phyloP scores from a whole-genome alignment of 768 basidiomycete species.

The Podaxis sp. region DNA sequence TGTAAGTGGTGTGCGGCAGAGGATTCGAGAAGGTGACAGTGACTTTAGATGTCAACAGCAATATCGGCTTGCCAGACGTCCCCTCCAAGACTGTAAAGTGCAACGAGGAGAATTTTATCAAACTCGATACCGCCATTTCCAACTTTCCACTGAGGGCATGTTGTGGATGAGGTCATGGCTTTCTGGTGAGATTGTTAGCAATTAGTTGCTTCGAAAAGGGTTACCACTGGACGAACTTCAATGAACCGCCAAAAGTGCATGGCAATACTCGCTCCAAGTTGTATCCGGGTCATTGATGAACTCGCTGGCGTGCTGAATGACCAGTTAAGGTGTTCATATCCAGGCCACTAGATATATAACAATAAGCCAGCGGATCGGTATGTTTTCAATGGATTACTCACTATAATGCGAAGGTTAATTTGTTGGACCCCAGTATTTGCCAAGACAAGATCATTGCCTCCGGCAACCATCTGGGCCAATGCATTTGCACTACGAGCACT shows the following conservation, averaged over 20 bases:
- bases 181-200: conserved; percentile 26
- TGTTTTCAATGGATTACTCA: not conserved
- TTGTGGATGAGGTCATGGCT: conserved; percentile 19
- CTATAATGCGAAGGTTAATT: conserved; percentile 16
- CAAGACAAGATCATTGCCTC: conserved; percentile 16
- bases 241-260: conserved; percentile 30
- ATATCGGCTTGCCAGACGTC: conserved; percentile 54
- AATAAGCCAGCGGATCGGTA: not conserved
- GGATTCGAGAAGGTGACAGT: not conserved
- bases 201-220: conserved; percentile 17
- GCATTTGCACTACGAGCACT: conserved; percentile 34
- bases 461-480: conserved; percentile 22
- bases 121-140: conserved; percentile 35
- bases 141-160: conserved; percentile 32
- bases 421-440: not conserved
- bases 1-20: not conserved
- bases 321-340: conserved; percentile 18
- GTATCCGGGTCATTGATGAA: conserved; percentile 11
- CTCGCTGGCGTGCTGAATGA: conserved; percentile 9
- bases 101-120: conserved; percentile 43
- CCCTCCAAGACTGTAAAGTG: conserved; percentile 41
- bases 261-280: conserved; percentile 11
- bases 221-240: conserved; percentile 27
- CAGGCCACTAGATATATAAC: conserved; percentile 14
- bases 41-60: conserved; percentile 31